Evolutionary conservation across 305 asterid genomes (phyloP), one percentile per base, ranked within the genome.

Genomic region (Rubia tinctorum): DNA sequence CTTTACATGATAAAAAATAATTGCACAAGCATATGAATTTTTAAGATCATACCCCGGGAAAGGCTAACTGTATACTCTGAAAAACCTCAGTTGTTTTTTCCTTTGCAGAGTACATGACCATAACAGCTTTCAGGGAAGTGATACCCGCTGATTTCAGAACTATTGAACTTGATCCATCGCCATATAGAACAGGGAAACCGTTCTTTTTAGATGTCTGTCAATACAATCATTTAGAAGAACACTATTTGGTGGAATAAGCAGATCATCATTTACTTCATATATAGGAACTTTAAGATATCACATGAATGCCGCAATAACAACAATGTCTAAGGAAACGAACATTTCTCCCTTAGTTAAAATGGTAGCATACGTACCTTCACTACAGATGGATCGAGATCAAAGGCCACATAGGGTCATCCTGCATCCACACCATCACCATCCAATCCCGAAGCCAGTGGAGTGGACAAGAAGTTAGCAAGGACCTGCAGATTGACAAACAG

Each of bases 61-160:
- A 95, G 76, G 93, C 96, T 73, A 92, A 91, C 58, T 96, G 96
- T 77, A 89, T 86, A 68, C 97, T 88, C 84, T 95, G 88, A 73
- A 95, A 96, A 76, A 98, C 97, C 75, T 95, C 93, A 40, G 81
- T 42, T 58, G 99, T 89, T 82, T 74, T 88, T 72, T 80, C 60
- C 79, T 84, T 90, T 59, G 88, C 99, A 2, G 92, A 80, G 80
- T 92, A 92, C 99, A 91, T 95, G 76, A 95, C 91, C 97, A 95
- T 87, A 68, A 95, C 95, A 66, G 99, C 99, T 89, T 89, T 90
- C 0, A 98, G 98, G 49, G 96, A 89, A 72, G 79, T 80, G 73
- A 95, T 82, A 76, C 99, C 99, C 77, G 98, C 98, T 70, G 98
- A 92, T 80, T 92, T 93, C 86, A 95, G 85, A 77, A 95, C 98